Evolutionary conservation across 2,329 filamentous ascomycete species (phyloP), one percentile per base, ranked within the genome.

Genomic region (Raffaelea deltoideospora): DNA sequence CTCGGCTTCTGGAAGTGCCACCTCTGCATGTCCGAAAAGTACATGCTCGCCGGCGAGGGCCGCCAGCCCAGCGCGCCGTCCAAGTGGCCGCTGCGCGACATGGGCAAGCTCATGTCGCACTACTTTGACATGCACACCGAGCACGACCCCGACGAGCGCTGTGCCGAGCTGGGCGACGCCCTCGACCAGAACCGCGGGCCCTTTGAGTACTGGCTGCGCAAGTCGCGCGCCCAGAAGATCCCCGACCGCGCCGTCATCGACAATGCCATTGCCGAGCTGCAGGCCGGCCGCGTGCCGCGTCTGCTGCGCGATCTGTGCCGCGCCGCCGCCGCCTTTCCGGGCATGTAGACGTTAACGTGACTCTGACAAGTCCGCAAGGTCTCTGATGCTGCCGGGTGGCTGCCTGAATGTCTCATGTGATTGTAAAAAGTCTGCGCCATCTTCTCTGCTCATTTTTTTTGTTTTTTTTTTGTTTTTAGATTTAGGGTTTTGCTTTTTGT

Each of bases 1-100:
- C 50, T 63, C n/a, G 62, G 62, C 15, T 59, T 55, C 46, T 65
- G 62, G 62, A 59, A 58, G 42, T 65, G 62, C 43, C 58, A 56
- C 1, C 53, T 65, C 2, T 65, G 62, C 47, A 53, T 50, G 3
- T 54, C 60, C 1, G 48, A 54, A 26, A 65, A 64, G 45, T 65
- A 58, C 43, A 46, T 59, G 14, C 49, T 55, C n/a, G 58, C 60
- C 0, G 57, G 57, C 3, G 44, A 49, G 5, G 57, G 54, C 29
- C 55, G 60, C 35, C 54, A 59, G 35, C 62, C 62, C 18, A 58
- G 55, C 34, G 57, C 54, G 33, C 61, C 62, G 22, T 60, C 57
- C 46, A 63, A 63, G 43, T 64, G 61, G 61, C 59, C 61, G 3
- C 51, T 65, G 11, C 59, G 59, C 43, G 61, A 65, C 38, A 54